Conservation (phyloP, 2,329 filamentous ascomycete species). For the Sarocladium strictum region DNA sequence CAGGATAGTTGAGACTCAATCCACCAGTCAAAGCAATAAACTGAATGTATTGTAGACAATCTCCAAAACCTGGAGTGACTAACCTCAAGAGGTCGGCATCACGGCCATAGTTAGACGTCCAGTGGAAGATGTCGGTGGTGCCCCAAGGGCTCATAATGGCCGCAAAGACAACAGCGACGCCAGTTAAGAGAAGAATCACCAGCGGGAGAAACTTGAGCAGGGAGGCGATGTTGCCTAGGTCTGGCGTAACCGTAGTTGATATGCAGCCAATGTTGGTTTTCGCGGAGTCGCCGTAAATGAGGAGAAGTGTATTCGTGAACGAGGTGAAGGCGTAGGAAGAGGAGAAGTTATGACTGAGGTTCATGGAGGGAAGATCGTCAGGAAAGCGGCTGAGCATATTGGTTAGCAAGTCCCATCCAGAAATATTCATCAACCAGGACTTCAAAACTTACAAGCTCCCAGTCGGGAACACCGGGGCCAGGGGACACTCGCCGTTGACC, state of each 20-base stretch:
- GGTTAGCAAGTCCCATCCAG: too few species aligned
- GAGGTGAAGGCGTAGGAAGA: conserved; percentile 86
- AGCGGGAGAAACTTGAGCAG: conserved; percentile 72
- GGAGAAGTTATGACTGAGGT: conserved; percentile 65
- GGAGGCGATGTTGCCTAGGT: conserved; percentile 65
- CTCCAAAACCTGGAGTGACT: conserved; percentile 92
- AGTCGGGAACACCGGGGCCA: conserved; percentile 63
- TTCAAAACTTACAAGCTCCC: conserved; percentile 29
- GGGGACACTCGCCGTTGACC: conserved; percentile 63
- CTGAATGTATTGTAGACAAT: conserved; percentile 95
- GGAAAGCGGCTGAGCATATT: conserved; percentile 26
- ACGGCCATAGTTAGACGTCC: conserved; percentile 96
- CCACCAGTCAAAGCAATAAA: conserved; percentile 86
- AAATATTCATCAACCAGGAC: too few species aligned
- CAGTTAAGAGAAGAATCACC: conserved; percentile 72
- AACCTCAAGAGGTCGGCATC: conserved; percentile 87
- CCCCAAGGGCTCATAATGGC: conserved; percentile 93
- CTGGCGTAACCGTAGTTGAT: conserved; percentile 76
- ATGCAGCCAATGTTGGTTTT: conserved; percentile 70
- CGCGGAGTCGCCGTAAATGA: conserved; percentile 66
- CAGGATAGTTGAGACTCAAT: conserved; percentile 81
- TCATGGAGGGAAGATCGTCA: conserved; percentile 62
- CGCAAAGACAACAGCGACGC: conserved; percentile 74
- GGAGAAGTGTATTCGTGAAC: conserved; percentile 64
- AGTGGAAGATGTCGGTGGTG: conserved; percentile 81